Evolutionary conservation across 2,329 filamentous ascomycete species (phyloP).

Genomic region (Fusarium sp.): DNA sequence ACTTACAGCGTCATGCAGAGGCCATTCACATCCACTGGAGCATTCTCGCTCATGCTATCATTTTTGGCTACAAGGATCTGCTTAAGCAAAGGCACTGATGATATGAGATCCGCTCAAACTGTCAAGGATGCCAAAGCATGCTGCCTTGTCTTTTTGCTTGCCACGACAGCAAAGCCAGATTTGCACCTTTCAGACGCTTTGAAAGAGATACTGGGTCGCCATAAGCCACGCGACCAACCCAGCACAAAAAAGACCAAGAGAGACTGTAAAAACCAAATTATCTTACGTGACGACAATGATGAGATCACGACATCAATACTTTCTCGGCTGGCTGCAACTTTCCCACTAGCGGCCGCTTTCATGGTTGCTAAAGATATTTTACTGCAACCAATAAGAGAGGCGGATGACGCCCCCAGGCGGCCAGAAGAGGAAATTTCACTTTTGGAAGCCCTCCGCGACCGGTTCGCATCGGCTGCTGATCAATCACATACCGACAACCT

Average conservation of each 20-base stretch:
- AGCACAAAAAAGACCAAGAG: conserved; percentile 2
- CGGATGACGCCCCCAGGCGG: conserved; percentile 13
- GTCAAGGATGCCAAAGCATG: conserved; percentile 43
- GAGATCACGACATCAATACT: conserved; percentile 23
- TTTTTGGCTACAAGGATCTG: conserved; percentile 45
- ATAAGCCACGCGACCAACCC: conserved; percentile 2
- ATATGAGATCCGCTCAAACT: conserved; percentile 10
- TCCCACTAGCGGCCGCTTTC: conserved; percentile 45
- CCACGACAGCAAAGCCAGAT: conserved; percentile 37
- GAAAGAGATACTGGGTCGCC: conserved; percentile 27
- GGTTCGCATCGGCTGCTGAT: conserved; percentile 34
- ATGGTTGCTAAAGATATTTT: conserved; percentile 34
- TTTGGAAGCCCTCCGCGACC: conserved; percentile 44
- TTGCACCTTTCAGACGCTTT: conserved; percentile 28
- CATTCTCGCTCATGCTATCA: conserved; percentile 30
- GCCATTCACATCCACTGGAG: conserved; percentile 17
- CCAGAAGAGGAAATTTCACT: conserved; percentile 47
- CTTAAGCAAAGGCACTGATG: conserved; percentile 23
- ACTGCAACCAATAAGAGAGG: conserved; percentile 33
- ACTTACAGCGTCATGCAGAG: conserved; percentile 33
- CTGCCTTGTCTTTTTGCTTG: conserved; percentile 43
- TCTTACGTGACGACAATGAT: conserved; percentile 20
- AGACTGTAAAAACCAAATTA: neutral
- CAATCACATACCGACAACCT: conserved; percentile 39
- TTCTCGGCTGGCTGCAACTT: conserved; percentile 39